A percentile compares a stretch with the other conserved stretches of the same genome.
These are phyloP conservation scores for Candida neerlandica DNA, from an alignment of 1,139 yeast species.

Conservation along the genomic window DNA sequence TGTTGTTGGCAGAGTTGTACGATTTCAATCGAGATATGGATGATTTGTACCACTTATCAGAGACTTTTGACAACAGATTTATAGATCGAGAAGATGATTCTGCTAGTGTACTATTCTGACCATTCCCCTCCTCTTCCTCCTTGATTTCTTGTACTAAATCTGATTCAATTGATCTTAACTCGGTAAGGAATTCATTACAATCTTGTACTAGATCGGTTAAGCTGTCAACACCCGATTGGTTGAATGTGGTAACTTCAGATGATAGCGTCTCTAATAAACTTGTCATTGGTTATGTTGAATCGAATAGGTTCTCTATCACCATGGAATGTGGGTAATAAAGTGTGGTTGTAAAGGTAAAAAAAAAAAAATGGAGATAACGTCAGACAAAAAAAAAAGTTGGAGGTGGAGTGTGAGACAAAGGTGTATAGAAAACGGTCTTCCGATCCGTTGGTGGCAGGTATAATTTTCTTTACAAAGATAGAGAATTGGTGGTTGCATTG, in stretches of 20 bases:
- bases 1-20: slow-evolving; percentile 41
- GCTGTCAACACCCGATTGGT: slow-evolving; percentile 26
- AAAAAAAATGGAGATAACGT: background rate
- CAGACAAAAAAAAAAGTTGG: background rate
- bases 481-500: background rate
- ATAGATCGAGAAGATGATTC: background rate
- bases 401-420: background rate
- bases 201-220: slow-evolving; percentile 25
- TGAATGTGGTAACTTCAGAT: slow-evolving; percentile 28
- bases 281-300: slow-evolving; percentile 13
- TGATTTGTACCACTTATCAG: slow-evolving; percentile 38
- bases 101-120: background rate
- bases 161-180: slow-evolving; percentile 31
- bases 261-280: slow-evolving; percentile 32
- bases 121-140: slow-evolving; percentile 15
- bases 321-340: background rate
- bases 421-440: background rate
- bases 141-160: slow-evolving; percentile 22
- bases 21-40: slow-evolving; percentile 37
- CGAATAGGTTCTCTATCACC: background rate
- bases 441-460: background rate
- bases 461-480: background rate
- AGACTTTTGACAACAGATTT: slow-evolving; percentile 12
- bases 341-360: background rate
- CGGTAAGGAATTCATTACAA: slow-evolving; percentile 28